Conservation (phyloP, 164 flowering plant species). For the Santalum album region DNA sequence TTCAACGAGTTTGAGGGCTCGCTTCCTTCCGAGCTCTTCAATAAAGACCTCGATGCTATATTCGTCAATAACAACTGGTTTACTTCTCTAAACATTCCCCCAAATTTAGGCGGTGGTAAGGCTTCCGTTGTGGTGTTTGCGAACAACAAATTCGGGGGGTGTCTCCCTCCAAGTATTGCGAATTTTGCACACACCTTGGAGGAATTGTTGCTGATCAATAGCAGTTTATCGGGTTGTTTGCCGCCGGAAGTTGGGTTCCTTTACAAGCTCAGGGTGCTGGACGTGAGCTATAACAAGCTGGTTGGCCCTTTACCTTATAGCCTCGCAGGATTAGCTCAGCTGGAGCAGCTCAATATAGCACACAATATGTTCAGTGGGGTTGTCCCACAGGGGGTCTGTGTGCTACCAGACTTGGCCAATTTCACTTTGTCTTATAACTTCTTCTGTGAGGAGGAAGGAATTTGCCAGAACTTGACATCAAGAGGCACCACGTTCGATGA, state of each 20-base stretch:
- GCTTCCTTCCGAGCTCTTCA: conserved; percentile 51
- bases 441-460: conserved; percentile 59
- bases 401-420: conserved; percentile 42
- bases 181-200: conserved; percentile 46
- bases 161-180: conserved; percentile 51
- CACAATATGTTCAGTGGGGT: conserved; percentile 49
- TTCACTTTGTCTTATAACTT: conserved; percentile 65
- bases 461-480: conserved; percentile 49
- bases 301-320: conserved; percentile 64
- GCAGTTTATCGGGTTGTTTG: conserved; percentile 53
- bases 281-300: conserved; percentile 56
- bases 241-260: conserved; percentile 61
- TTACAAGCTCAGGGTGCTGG: conserved; percentile 49
- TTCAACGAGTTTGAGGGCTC: conserved; percentile 77
- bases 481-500: conserved; percentile 44
- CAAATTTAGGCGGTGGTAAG: conserved; percentile 21
- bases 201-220: conserved; percentile 56
- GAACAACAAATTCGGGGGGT: conserved; percentile 61
- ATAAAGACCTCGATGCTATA: conserved; percentile 44
- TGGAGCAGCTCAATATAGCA: conserved; percentile 51
- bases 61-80: conserved; percentile 65
- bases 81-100: conserved; percentile 29
- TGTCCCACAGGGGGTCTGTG: conserved; percentile 46
- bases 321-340: conserved; percentile 36
- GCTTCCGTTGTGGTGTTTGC: conserved; percentile 72